These are phyloP conservation scores for Trichoderma sp. DNA, from an alignment of 2,329 filamentous ascomycete species.

Conservation along the genomic window DNA sequence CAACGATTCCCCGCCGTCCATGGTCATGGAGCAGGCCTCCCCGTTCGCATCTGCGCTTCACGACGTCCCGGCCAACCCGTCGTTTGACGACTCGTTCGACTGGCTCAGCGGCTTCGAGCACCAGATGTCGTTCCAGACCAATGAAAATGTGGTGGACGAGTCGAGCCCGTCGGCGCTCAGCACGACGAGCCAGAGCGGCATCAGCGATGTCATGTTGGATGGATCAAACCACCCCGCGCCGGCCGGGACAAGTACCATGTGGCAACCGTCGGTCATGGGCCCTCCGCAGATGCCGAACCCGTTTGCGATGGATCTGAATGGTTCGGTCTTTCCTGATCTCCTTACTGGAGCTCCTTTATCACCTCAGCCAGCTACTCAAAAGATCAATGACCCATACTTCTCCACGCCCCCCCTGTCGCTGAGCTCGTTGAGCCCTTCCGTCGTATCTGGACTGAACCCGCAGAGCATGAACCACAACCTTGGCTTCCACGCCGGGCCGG, in stretches of 20 bases:
- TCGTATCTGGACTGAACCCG: slow-evolving; percentile 65
- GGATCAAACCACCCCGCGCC: slow-evolving; percentile 67
- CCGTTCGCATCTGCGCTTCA: slow-evolving; percentile 60
- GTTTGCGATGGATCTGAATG: slow-evolving; percentile 74
- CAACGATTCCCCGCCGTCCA: slow-evolving; percentile 71
- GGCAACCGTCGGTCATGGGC: slow-evolving; percentile 69
- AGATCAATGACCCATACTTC: slow-evolving; percentile 73
- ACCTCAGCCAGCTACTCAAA: slow-evolving; percentile 72
- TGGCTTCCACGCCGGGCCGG: slow-evolving; percentile 66
- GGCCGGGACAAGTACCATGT: slow-evolving; percentile 61
- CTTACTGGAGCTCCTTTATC: slow-evolving; percentile 72
- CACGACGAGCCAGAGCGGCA: slow-evolving; percentile 86
- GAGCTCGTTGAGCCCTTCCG: slow-evolving; percentile 71
- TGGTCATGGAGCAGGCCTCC: slow-evolving; percentile 63
- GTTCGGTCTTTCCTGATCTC: slow-evolving; percentile 76
- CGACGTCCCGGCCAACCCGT: slow-evolving; percentile 60
- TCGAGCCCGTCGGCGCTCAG: slow-evolving; percentile 97
- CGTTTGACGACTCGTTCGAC: slow-evolving; percentile 77
- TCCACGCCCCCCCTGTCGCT: slow-evolving; percentile 75
- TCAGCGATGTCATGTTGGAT: slow-evolving; percentile 90
- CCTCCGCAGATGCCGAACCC: slow-evolving; percentile 69
- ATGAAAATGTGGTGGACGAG: slow-evolving; percentile 83
- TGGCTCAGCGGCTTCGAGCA: slow-evolving; percentile 82
- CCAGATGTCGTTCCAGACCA: slow-evolving; percentile 69
- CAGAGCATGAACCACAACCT: slow-evolving; percentile 67